Evolutionary conservation across 2,329 filamentous ascomycete species (phyloP), one percentile per base, ranked within the genome.

Genomic region (Lasiodiplodia citricola): DNA sequence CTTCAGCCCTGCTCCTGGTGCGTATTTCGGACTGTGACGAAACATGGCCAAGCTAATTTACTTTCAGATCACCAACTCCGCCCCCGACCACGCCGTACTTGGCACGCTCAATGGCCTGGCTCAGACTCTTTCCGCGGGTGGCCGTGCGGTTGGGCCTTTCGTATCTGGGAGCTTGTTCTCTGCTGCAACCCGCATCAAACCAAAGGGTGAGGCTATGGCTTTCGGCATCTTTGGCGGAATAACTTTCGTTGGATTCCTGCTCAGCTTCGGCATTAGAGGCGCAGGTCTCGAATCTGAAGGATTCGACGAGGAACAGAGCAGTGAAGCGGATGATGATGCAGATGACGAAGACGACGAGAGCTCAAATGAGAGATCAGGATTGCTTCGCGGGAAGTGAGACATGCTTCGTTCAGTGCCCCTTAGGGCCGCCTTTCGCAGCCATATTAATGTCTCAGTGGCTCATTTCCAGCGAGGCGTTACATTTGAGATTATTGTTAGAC

Each of bases 41-140:
- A 16, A n/a, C 25, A 54, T 55, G 66, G 21, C 25, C 35, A 18
- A 47, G 54, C 54, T 69, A 60, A 69, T 52, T 4, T 35, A 13
- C 4, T 31, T 50, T 16, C 71, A 95, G 92, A 94, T 99, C 72
- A 98, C 94, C 47, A 99, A 99, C 75, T 96, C 92, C 0, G 93
- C 94, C 0, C 92, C 94, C 0, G 93, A 94, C 8, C 88, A 95
- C 78, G 90, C 91, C 5, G 94, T 92, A 0, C 87, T 99, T 0
- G 96, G 96, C 3, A 94, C 93, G 0, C 85, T 99, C 31, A 97
- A 99, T 75, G 96, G 96, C 11, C 87, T 98, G 38, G 96, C 96
- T 0, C 96, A 99, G 80, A 97, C 94, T 0, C 88, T 99, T 0
- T 97, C 93, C 0, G 96, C 96, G 0, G 93, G 92, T 0, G 96